Percentiles rank a stretch among this genome's conserved stretches.
Conservation (phyloP, 2,329 filamentous ascomycete species). For the Xylaria sp. region DNA sequence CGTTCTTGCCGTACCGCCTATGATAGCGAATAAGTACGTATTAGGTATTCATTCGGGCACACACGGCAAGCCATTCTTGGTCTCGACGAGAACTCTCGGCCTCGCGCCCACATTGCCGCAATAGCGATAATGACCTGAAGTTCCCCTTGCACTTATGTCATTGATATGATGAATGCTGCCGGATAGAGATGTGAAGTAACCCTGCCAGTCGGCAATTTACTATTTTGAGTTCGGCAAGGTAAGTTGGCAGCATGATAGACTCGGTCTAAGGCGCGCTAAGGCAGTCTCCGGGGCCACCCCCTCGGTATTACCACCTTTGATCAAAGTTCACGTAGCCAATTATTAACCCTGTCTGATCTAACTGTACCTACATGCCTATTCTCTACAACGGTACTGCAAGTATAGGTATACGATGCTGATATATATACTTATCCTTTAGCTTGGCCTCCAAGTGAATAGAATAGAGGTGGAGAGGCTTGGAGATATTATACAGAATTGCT, state of each 20-base stretch:
- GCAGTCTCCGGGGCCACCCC: constrained; percentile 15
- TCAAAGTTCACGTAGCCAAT: constrained; percentile 1
- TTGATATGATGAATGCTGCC: neutral
- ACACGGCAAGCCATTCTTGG: neutral
- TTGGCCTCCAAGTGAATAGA: too few relatives aligned
- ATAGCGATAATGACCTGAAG: neutral
- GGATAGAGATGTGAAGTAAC: neutral
- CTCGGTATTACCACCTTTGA: constrained; percentile 33
- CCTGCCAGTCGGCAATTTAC: constrained; percentile 16
- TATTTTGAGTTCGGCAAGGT: constrained; percentile 21
- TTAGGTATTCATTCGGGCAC: too few relatives aligned
- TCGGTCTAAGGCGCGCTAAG: constrained; percentile 26
- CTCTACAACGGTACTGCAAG: too few relatives aligned
- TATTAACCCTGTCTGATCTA: constrained; percentile 16
- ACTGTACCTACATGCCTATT: neutral
- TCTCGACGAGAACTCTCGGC: neutral
- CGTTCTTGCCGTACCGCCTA: neutral
- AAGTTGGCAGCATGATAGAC: constrained; percentile 19
- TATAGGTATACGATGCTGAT: too few relatives aligned
- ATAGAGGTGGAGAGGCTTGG: neutral
- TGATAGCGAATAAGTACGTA: neutral
- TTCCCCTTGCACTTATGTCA: constrained; percentile 19
- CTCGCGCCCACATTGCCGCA: neutral
- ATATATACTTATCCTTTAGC: too few relatives aligned
- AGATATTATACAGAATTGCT: neutral